Evolutionary conservation across 2,329 filamentous ascomycete species (phyloP), one percentile per base, ranked within the genome.

Genomic region (Aspergillus phoenicis): DNA sequence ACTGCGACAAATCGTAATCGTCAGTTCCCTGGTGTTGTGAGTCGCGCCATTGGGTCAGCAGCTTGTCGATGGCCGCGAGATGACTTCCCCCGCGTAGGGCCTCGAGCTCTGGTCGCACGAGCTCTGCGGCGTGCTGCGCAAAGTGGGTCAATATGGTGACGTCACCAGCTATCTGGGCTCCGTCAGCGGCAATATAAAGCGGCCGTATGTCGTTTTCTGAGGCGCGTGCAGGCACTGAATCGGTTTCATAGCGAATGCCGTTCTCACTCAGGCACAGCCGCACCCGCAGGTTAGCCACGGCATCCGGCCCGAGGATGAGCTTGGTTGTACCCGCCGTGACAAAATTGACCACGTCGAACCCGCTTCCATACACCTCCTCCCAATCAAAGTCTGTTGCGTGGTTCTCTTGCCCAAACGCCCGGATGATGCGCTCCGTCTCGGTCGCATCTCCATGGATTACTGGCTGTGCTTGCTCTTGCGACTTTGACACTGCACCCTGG

Each of bases 331-430:
- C 66, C 3, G 71, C 64, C 4, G 77, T 79, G 17, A 78, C 73
- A 68, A 82, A 81, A 60, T 82, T 82, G 55, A 82, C 77, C 8
- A 97, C 91, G 70, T 99, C 91, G 65, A 93, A 97, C 0, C 95
- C 95, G 0, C 71, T 67, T 0, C 93, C 93, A 70, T 99, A 99
- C 24, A 84, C 77, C 0, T 78, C 78, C 4, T 88, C 80, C 94
- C 94, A 97, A 3, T 86, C 81, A 64, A 95, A 93, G 1, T 85
- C 81, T 0, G 81, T 82, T 4, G 84, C 80, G 59, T 91, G 88
- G 71, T 99, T 99, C 80, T 99, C 95, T 15, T 82, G 83, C 0
- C 92, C 90, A 77, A 99, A 98, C 0, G 90, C 91, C 57, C 81
- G 82, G 45, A 98, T 83, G 80, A 99, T 85, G 24, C 70, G 70